These are phyloP conservation scores for Globisporangium cystogenes DNA, from an alignment of 352 stramenopile genomes.

Conservation along the genomic window DNA sequence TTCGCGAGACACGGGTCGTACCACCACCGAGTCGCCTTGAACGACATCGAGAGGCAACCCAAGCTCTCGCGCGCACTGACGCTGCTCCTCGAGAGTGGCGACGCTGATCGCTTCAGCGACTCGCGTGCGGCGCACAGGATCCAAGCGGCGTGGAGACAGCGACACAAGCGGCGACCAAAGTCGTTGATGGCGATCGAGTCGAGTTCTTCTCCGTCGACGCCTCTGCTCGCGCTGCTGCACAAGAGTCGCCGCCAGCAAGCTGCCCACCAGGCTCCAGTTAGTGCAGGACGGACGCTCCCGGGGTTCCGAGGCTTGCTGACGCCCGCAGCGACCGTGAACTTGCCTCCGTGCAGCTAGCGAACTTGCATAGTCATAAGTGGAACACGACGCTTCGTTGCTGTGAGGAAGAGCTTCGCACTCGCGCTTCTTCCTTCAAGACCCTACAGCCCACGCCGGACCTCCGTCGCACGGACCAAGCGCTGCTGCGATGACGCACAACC, in stretches of 20 bases:
- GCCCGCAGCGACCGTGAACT: not conserved
- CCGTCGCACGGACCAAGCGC: no score
- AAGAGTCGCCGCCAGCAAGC: slow-evolving; percentile 6
- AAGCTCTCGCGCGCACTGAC: not conserved
- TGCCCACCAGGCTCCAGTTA: not conserved
- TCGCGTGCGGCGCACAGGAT: slow-evolving; percentile 19
- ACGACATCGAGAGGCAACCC: no score
- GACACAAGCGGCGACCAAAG: not conserved
- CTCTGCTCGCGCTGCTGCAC: slow-evolving; percentile 5
- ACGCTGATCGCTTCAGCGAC: not conserved
- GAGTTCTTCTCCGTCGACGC: slow-evolving; percentile 3
- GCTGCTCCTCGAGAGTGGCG: slow-evolving; percentile 3
- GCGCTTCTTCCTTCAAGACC: no score
- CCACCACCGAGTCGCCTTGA: slow-evolving; percentile 3
- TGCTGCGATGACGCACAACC: slow-evolving; percentile 43
- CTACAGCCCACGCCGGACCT: no score
- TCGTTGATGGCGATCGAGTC: not conserved
- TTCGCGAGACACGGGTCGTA: slow-evolving; percentile 17
- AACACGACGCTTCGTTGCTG: not conserved
- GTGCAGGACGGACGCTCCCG: not conserved
- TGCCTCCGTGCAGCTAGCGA: slow-evolving; percentile 7
- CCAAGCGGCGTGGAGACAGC: slow-evolving; percentile 21
- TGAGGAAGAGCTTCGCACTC: no score
- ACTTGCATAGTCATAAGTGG: not conserved
- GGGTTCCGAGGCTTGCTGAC: slow-evolving; percentile 4